These are phyloP conservation scores for Tephrocybe rancida DNA, from an alignment of 768 basidiomycete genomes.

Conservation along the genomic window DNA sequence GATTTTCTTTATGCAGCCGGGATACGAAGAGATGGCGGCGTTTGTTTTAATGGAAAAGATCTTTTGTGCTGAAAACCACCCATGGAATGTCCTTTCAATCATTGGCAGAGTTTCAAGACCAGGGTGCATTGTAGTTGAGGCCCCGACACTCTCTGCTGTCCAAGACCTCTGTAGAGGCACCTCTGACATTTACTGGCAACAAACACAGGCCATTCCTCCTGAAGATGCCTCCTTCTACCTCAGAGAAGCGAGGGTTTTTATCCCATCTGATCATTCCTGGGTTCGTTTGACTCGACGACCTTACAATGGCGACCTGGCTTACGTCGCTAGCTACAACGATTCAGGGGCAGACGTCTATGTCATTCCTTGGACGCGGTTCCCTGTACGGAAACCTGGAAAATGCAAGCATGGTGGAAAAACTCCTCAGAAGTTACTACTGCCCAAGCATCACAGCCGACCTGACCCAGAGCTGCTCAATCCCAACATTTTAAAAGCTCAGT, in stretches of 20 bases:
- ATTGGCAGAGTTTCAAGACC: not conserved
- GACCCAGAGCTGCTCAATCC: not conserved
- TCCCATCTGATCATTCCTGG: not conserved
- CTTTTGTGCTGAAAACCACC: not conserved
- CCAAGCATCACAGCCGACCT: no score
- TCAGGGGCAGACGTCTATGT: not conserved
- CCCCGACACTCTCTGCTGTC: not conserved
- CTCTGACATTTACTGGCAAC: not conserved
- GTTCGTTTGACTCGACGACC: not conserved
- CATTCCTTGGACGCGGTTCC: not conserved
- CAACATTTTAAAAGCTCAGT: not conserved
- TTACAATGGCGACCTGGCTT: constrained; percentile 1
- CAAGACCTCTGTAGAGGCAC: not conserved
- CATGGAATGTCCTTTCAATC: not conserved
- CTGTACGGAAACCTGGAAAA: not conserved
- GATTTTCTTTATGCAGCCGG: not conserved
- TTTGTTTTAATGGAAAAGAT: constrained; percentile 7
- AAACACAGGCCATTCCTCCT: not conserved
- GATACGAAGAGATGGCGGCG: constrained; percentile 2
- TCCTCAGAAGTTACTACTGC: no score
- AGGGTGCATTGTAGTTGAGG: constrained; percentile 8
- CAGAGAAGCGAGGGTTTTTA: no score
- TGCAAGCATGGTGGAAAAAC: not conserved
- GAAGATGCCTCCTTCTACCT: no score
- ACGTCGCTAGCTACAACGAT: not conserved